Evolutionary conservation across 768 basidiomycete genomes (phyloP).

Genomic region (Tylopilus balloui): DNA sequence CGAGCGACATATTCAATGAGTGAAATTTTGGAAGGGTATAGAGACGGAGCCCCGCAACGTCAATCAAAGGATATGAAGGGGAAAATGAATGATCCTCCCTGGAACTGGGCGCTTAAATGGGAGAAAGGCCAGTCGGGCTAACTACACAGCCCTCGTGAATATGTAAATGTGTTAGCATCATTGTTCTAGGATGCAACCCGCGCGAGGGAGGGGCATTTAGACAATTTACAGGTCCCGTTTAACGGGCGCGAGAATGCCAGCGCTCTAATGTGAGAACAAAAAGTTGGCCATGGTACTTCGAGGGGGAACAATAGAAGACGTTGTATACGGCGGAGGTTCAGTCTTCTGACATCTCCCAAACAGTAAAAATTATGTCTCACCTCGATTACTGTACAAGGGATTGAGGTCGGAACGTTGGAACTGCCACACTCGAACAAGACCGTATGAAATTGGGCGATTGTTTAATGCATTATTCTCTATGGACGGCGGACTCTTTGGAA

Average conservation of each 20-base stretch:
- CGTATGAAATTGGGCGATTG: background rate
- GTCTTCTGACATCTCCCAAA: slow-evolving; percentile 11
- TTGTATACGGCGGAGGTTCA: slow-evolving; percentile 3
- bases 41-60: slow-evolving; percentile 48
- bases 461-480: background rate
- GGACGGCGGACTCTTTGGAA: background rate
- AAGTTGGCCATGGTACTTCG: slow-evolving; percentile 10
- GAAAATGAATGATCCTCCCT: slow-evolving; percentile 2
- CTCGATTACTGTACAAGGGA: slow-evolving; percentile 26
- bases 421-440: slow-evolving; percentile 16
- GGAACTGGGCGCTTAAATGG: slow-evolving; percentile 19
- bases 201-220: slow-evolving; percentile 1
- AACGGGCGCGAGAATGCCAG: slow-evolving; percentile 11
- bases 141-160: slow-evolving; percentile 6
- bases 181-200: slow-evolving; percentile 19
- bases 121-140: slow-evolving; percentile 8
- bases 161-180: slow-evolving; percentile 10
- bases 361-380: slow-evolving; percentile 30
- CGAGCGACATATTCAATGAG: slow-evolving; percentile 22
- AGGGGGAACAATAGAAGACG: slow-evolving; percentile 23
- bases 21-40: slow-evolving; percentile 19
- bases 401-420: slow-evolving; percentile 5
- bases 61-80: slow-evolving; percentile 17
- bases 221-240: slow-evolving; percentile 1
- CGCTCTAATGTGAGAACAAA: slow-evolving; percentile 20